phyloP scores from a whole-genome alignment of 2,329 filamentous ascomycete species.

The Incumbomyces delicatus region DNA sequence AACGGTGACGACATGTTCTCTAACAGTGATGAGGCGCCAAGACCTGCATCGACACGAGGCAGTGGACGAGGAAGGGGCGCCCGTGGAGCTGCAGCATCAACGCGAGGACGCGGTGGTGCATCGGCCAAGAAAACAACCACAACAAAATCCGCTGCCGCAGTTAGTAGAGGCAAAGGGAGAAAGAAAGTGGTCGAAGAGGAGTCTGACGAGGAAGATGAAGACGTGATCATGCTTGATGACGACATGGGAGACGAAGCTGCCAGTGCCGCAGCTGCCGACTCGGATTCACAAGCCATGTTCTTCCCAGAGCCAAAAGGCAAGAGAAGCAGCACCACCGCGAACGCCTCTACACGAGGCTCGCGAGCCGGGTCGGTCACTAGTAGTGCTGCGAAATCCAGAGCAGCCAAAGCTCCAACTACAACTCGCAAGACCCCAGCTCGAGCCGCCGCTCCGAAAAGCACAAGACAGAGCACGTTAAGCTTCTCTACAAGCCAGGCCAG shows the following conservation, averaged over 20 bases:
- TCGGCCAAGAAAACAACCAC: conserved; percentile 26
- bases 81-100: conserved; percentile 30
- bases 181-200: conserved; percentile 26
- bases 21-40: conserved; percentile 35
- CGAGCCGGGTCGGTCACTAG: conserved; percentile 5
- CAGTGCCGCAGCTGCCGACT: background rate
- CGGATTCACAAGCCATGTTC: conserved; percentile 22
- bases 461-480: conserved; percentile 31
- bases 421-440: conserved; percentile 31
- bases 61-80: conserved; percentile 38
- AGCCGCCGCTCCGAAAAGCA: conserved; percentile 11
- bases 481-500: conserved; percentile 31
- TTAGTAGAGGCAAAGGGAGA: conserved; percentile 8
- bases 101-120: conserved; percentile 11
- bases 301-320: conserved; percentile 14
- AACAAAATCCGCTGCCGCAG: conserved; percentile 24
- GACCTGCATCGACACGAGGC: conserved; percentile 35
- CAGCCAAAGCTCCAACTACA: conserved; percentile 16
- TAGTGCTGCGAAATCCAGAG: conserved; percentile 11
- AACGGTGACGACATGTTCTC: conserved; percentile 32
- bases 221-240: conserved; percentile 32
- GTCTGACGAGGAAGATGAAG: conserved; percentile 27
- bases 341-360: background rate
- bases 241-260: conserved; percentile 23
- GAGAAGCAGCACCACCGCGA: conserved; percentile 1